A percentile compares a stretch with the other conserved stretches of the same genome.
phyloP scores from a whole-genome alignment of 805 yeast genomes.

The Metschnikowia bowlesiae region DNA sequence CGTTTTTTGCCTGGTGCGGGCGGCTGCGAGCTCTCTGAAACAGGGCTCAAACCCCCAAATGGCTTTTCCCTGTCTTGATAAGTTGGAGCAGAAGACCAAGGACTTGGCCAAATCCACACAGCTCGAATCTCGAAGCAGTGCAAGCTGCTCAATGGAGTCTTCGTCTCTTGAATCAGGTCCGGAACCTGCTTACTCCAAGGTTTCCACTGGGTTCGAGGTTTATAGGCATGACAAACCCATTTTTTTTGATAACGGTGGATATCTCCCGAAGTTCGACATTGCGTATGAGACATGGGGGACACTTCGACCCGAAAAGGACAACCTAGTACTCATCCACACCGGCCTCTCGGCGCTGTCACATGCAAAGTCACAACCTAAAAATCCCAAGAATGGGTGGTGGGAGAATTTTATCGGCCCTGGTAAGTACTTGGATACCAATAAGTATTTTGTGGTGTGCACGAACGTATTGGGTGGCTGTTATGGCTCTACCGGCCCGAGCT shows the following conservation, averaged over 20 bases:
- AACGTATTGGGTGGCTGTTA: conserved; percentile 93
- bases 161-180: conserved; percentile 62
- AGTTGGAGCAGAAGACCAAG: conserved; percentile 54
- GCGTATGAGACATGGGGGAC: conserved; percentile 94
- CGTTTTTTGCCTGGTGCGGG: background rate
- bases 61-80: conserved; percentile 83
- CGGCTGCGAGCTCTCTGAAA: background rate
- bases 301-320: conserved; percentile 57
- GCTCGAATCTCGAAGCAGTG: conserved; percentile 5
- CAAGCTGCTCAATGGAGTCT: background rate
- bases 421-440: conserved; percentile 70
- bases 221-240: conserved; percentile 56
- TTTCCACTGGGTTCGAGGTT: conserved; percentile 60
- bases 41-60: conserved; percentile 56
- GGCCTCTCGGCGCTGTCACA: conserved; percentile 93
- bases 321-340: conserved; percentile 79
- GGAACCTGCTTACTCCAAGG: conserved; percentile 76
- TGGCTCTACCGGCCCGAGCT: conserved; percentile 91
- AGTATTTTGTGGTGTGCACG: conserved; percentile 80
- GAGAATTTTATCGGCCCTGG: conserved; percentile 89
- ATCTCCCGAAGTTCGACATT: conserved; percentile 66
- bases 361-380: conserved; percentile 73
- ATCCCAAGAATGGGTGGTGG: conserved; percentile 89
- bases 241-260: conserved; percentile 78
- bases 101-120: conserved; percentile 22